Conservation (phyloP, 305 asterid genomes). For the Rubia tinctorum region DNA sequence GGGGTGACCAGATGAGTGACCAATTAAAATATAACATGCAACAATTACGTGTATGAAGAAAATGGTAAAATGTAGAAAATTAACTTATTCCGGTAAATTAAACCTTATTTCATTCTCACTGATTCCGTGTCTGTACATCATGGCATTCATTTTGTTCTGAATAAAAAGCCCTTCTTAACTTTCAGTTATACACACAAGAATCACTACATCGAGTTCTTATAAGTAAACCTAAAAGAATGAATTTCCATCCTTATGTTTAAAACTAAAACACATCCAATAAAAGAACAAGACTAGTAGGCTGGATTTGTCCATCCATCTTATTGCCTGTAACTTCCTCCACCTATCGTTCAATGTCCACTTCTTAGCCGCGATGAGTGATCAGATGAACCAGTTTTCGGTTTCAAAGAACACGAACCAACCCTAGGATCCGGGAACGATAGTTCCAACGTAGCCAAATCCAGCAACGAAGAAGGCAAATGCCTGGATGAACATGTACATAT, state of each 20-base stretch:
- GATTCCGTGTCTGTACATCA: not conserved
- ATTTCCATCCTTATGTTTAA: conserved; percentile 4
- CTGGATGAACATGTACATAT: conserved; percentile 61
- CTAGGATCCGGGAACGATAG: conserved; percentile 42
- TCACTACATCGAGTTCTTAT: conserved; percentile 31
- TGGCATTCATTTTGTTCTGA: not conserved
- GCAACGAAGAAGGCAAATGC: conserved; percentile 62
- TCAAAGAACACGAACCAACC: not conserved
- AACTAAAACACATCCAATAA: conserved; percentile 9
- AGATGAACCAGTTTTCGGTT: no score
- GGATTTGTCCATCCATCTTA: not conserved
- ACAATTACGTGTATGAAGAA: no score
- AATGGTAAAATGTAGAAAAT: no score
- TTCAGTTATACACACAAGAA: conserved; percentile 23
- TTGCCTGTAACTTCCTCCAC: no score
- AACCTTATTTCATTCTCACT: not conserved
- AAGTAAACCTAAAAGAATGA: conserved; percentile 24
- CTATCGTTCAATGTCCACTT: conserved; percentile 16
- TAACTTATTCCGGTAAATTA: no score
- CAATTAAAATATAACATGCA: no score
- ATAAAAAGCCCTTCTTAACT: not conserved
- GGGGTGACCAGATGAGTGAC: no score
- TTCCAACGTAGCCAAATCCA: conserved; percentile 74
- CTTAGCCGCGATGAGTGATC: not conserved
- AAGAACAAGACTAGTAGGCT: not conserved